Conservation (phyloP, 768 basidiomycete species). For the Hydnum rufescens region DNA sequence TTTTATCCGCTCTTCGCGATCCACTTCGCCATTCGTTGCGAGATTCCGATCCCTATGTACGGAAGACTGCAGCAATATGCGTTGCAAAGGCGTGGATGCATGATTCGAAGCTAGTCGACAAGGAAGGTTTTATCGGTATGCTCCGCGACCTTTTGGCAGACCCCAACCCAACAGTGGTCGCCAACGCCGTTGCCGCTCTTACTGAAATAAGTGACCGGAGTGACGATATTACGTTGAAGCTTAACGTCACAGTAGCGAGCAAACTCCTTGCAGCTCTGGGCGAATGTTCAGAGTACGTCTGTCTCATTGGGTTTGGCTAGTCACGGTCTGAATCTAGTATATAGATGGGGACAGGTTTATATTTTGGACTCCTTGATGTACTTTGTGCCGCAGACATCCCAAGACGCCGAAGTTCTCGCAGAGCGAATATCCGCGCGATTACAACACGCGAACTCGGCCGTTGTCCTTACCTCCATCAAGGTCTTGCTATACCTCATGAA, state of each 20-base stretch:
- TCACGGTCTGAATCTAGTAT: not conserved
- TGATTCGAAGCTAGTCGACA: slow-evolving; percentile 72
- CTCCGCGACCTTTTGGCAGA: slow-evolving; percentile 86
- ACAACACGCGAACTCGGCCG: slow-evolving; percentile 96
- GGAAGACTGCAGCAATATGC: slow-evolving; percentile 95
- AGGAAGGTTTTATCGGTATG: slow-evolving; percentile 76
- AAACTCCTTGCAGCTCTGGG: slow-evolving; percentile 78
- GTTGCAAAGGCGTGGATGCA: slow-evolving; percentile 89
- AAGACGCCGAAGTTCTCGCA: slow-evolving; percentile 87
- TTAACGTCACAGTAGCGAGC: slow-evolving; percentile 73
- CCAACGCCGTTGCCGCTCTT: slow-evolving; percentile 89
- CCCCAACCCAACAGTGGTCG: slow-evolving; percentile 86
- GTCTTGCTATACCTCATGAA: slow-evolving; percentile 94
- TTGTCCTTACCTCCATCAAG: slow-evolving; percentile 98
- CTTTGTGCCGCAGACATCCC: slow-evolving; percentile 73
- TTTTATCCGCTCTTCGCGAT: slow-evolving; percentile 69
- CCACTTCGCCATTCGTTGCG: slow-evolving; percentile 82
- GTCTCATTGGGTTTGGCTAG: slow-evolving; percentile 9
- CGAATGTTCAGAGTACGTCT: slow-evolving; percentile 89
- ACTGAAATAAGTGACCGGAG: slow-evolving; percentile 94
- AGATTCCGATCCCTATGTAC: slow-evolving; percentile 91
- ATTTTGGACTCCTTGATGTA: slow-evolving; percentile 87
- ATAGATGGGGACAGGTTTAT: slow-evolving; percentile 97
- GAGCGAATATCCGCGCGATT: slow-evolving; percentile 86
- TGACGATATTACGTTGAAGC: slow-evolving; percentile 79